Percentiles rank a stretch among this genome's conserved stretches.
Evolutionary conservation across 371 early-diverging fungal species (phyloP).

Genomic region (Mucor ambiguus): DNA sequence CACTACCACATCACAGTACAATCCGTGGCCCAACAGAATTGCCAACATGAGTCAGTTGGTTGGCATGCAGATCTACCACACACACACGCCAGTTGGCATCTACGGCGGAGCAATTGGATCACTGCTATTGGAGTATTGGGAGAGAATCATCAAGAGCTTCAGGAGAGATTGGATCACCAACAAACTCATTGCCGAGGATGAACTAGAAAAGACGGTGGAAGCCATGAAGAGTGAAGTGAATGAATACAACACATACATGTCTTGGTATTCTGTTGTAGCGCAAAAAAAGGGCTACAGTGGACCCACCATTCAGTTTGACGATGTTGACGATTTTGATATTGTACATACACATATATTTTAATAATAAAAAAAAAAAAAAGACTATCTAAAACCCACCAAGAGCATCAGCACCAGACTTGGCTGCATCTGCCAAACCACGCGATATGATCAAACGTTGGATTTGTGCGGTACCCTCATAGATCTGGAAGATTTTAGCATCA

Average conservation of each 20-base stretch:
- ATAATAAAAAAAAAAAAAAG: slow-evolving; percentile 7
- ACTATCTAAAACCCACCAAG: slow-evolving; percentile 43
- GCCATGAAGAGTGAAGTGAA: slow-evolving; percentile 39
- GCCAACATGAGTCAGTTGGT: slow-evolving; percentile 36
- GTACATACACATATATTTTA: slow-evolving; percentile 26
- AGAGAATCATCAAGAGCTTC: slow-evolving; percentile 32
- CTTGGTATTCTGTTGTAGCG: slow-evolving; percentile 53
- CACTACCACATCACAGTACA: slow-evolving; percentile 9
- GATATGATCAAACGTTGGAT: slow-evolving; percentile 93
- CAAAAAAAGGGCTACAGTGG: slow-evolving; percentile 48
- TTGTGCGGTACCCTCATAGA: slow-evolving; percentile 97
- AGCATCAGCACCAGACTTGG: slow-evolving; percentile 38
- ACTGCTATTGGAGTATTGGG: slow-evolving; percentile 46
- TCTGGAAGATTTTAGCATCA: slow-evolving; percentile 94
- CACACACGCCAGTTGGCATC: slow-evolving; percentile 45
- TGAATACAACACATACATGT: slow-evolving; percentile 45
- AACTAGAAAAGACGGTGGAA: slow-evolving; percentile 33
- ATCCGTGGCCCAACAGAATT: slow-evolving; percentile 48
- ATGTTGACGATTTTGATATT: slow-evolving; percentile 31
- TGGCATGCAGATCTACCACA: slow-evolving; percentile 47
- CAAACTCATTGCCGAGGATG: slow-evolving; percentile 40
- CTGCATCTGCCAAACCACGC: slow-evolving; percentile 68
- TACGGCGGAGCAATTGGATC: slow-evolving; percentile 42
- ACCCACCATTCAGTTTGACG: slow-evolving; percentile 43
- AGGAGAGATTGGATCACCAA: slow-evolving; percentile 38